These are phyloP conservation scores for Torulaspora delbrueckii DNA, from an alignment of 805 yeast genomes.

Conservation along the genomic window DNA sequence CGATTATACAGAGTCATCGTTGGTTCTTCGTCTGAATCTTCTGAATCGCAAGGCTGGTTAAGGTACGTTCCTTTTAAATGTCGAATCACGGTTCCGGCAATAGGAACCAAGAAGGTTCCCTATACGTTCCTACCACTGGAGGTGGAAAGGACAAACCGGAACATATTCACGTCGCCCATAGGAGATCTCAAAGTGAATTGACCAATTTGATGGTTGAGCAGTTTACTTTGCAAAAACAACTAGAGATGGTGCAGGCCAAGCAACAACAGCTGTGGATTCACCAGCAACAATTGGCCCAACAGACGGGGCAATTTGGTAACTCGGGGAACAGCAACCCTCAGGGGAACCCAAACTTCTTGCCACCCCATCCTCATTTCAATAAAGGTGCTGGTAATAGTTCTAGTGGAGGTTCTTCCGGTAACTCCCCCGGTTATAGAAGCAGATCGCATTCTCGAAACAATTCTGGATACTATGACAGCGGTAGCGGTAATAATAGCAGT, in stretches of 20 bases:
- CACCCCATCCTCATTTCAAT: conserved; percentile 31
- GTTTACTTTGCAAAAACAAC: conserved; percentile 79
- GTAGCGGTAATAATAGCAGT: conserved; percentile 11
- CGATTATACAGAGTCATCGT: not conserved
- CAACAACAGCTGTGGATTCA: conserved; percentile 65
- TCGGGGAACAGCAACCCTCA: conserved; percentile 14
- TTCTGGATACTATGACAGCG: conserved; percentile 30
- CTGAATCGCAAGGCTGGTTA: not conserved
- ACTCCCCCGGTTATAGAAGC: conserved; percentile 25
- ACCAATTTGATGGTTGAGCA: conserved; percentile 91
- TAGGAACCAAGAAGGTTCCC: conserved; percentile 18
- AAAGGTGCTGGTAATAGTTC: conserved; percentile 4
- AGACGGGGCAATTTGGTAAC: conserved; percentile 42
- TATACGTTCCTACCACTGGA: conserved; percentile 28
- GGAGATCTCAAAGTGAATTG: conserved; percentile 92
- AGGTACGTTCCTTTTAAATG: not conserved
- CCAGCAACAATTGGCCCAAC: conserved; percentile 51
- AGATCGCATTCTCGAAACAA: conserved; percentile 37
- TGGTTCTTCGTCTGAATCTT: not conserved
- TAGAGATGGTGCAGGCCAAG: conserved; percentile 87
- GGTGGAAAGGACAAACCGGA: conserved; percentile 45
- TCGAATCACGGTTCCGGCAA: conserved; percentile 9
- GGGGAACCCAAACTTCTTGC: conserved; percentile 15
- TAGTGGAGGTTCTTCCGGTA: conserved; percentile 8
- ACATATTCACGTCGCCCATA: conserved; percentile 88